These are phyloP conservation scores for Trypanosoma caninum DNA, from an alignment of 208 protist species.

Conservation along the genomic window DNA sequence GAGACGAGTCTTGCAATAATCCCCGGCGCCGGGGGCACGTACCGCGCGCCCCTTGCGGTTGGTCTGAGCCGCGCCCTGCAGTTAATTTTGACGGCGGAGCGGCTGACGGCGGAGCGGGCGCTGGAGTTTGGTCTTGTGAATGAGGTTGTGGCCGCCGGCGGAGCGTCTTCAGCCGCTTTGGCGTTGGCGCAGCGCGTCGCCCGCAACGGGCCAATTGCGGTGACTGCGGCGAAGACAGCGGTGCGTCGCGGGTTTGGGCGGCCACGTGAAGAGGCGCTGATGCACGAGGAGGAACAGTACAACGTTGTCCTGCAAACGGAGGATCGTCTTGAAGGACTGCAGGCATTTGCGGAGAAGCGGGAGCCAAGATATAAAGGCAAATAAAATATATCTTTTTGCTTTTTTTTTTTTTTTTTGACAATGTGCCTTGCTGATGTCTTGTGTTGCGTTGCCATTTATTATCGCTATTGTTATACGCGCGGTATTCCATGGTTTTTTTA, in stretches of 20 bases:
- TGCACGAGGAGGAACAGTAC: conserved; percentile 72
- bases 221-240: conserved; percentile 81
- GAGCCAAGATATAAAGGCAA: conserved; percentile 82
- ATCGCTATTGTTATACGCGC: no score
- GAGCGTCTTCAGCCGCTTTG: conserved; percentile 29
- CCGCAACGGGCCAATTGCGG: conserved; percentile 77
- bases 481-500: no score
- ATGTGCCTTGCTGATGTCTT: no score
- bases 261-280: conserved; percentile 57
- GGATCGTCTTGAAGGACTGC: conserved; percentile 88
- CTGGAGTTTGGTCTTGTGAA: conserved; percentile 74
- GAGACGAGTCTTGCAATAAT: conserved; percentile 92
- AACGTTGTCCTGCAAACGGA: conserved; percentile 81
- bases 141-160: conserved; percentile 44
- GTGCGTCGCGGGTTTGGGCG: conserved; percentile 61
- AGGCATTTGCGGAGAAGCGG: conserved; percentile 91
- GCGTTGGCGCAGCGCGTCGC: conserved; percentile 49
- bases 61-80: conserved; percentile 84
- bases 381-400: conserved; percentile 24
- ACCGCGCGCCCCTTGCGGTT: conserved; percentile 72
- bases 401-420: not conserved
- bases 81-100: conserved; percentile 85
- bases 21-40: conserved; percentile 91
- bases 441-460: no score
- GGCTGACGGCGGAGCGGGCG: conserved; percentile 49